Conservation (phyloP, 208 protist species). For the Phytomonas francai region DNA sequence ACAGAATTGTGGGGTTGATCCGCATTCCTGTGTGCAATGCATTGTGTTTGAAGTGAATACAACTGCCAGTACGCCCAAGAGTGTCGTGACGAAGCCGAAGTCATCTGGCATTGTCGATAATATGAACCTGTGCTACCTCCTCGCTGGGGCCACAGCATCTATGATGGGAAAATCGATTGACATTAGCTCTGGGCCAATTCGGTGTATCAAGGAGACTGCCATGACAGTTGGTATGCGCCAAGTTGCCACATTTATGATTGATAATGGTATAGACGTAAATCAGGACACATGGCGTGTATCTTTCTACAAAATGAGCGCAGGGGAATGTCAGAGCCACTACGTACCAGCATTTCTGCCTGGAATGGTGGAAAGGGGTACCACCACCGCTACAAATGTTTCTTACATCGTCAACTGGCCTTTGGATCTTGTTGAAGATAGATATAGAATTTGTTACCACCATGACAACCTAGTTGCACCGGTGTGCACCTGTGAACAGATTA, state of each 20-base stretch:
- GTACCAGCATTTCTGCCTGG: conserved; percentile 44
- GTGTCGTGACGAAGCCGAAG: conserved; percentile 29
- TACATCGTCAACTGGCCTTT: conserved; percentile 82
- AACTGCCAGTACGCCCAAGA: conserved; percentile 20
- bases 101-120: conserved; percentile 31
- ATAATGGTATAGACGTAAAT: conserved; percentile 30
- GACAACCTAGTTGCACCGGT: conserved; percentile 35
- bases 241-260: conserved; percentile 50
- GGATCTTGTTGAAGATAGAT: conserved; percentile 35
- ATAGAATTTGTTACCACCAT: conserved; percentile 81
- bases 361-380: conserved; percentile 18
- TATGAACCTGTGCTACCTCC: conserved; percentile 76
- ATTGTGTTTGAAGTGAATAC: conserved; percentile 45
- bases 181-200: conserved; percentile 39
- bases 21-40: conserved; percentile 37
- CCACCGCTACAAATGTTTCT: conserved; percentile 40
- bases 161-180: conserved; percentile 33
- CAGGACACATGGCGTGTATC: conserved; percentile 74
- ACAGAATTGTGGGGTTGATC: conserved; percentile 48
- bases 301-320: conserved; percentile 42
- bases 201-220: conserved; percentile 45
- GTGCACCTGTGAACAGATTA: conserved; percentile 81
- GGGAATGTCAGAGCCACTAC: conserved; percentile 45
- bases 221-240: conserved; percentile 64
- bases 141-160: conserved; percentile 52